These are phyloP conservation scores for Peziza echinospora DNA, from an alignment of 495 filamentous ascomycete species.

Conservation along the genomic window DNA sequence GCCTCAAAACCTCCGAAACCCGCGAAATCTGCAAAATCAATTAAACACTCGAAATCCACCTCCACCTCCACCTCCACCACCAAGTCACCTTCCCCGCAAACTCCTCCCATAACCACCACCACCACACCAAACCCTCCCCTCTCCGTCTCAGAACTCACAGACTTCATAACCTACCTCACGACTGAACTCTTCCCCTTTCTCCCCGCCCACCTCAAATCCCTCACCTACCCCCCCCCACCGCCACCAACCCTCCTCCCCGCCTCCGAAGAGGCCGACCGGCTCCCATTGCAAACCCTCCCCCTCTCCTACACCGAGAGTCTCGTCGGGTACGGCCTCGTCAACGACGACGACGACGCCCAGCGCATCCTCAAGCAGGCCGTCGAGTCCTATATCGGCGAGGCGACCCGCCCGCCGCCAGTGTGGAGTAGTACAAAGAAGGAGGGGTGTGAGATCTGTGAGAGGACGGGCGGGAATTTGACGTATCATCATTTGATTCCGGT, in stretches of 20 bases:
- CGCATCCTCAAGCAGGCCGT: slow-evolving; percentile 42
- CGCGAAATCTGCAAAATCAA: too few relatives aligned
- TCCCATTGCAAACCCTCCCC: slow-evolving; percentile 25
- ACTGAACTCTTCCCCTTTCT: slow-evolving; percentile 41
- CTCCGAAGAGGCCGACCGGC: background rate
- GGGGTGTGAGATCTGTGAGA: slow-evolving; percentile 59
- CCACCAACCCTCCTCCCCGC: slow-evolving; percentile 10
- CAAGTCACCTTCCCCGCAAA: slow-evolving; percentile 27
- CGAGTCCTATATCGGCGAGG: slow-evolving; percentile 32
- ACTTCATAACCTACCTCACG: slow-evolving; percentile 59
- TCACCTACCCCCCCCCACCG: slow-evolving; percentile 25
- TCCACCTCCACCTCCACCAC: slow-evolving; percentile 42
- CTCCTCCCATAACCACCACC: slow-evolving; percentile 25
- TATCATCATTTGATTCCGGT: slow-evolving; percentile 75
- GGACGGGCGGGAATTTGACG: slow-evolving; percentile 50
- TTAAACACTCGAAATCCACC: too few relatives aligned
- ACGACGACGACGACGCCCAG: slow-evolving; percentile 21
- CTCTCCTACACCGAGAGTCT: slow-evolving; percentile 43
- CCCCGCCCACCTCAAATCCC: slow-evolving; percentile 28
- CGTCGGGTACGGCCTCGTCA: slow-evolving; percentile 29
- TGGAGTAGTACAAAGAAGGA: slow-evolving; percentile 32
- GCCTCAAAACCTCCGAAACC: too few relatives aligned
- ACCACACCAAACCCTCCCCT: slow-evolving; percentile 9
- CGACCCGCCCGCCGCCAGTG: slow-evolving; percentile 37
- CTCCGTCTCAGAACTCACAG: slow-evolving; percentile 45